These are phyloP conservation scores for Boechera divaricarpa DNA, from an alignment of 345 rosid genomes.

Conservation along the genomic window DNA sequence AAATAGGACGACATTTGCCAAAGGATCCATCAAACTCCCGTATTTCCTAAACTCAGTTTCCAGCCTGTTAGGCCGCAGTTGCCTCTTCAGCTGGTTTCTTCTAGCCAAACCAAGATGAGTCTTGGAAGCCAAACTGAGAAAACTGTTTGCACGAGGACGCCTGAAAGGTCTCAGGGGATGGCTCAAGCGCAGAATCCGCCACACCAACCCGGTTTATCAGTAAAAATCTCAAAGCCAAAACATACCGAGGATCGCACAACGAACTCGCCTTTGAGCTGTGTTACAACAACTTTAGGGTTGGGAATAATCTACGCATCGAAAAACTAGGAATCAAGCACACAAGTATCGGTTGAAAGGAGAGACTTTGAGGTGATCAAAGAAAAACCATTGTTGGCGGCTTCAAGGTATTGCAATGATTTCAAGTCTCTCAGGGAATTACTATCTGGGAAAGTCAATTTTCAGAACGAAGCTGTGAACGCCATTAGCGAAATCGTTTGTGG, in stretches of 20 bases:
- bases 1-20: conserved; percentile 69
- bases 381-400: conserved; percentile 35
- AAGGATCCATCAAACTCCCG: conserved; percentile 55
- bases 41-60: conserved; percentile 46
- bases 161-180: conserved; percentile 22
- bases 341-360: conserved; percentile 39
- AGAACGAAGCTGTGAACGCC: conserved; percentile 61
- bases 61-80: conserved; percentile 44
- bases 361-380: conserved; percentile 43
- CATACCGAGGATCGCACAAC: conserved; percentile 42
- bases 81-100: conserved; percentile 43
- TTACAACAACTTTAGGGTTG: conserved; percentile 65
- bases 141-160: not conserved
- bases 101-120: conserved; percentile 19
- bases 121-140: conserved; percentile 14
- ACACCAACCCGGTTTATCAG: conserved; percentile 38
- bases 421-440: conserved; percentile 57
- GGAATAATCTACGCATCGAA: conserved; percentile 57
- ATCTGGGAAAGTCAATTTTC: conserved; percentile 61
- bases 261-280: conserved; percentile 45
- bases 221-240: conserved; percentile 38
- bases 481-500: conserved; percentile 57
- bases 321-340: conserved; percentile 45
- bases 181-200: conserved; percentile 14
- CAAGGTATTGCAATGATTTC: conserved; percentile 49